Conservation (phyloP, 1,284 basidiomycete genomes). For the Ustilago nuda region DNA sequence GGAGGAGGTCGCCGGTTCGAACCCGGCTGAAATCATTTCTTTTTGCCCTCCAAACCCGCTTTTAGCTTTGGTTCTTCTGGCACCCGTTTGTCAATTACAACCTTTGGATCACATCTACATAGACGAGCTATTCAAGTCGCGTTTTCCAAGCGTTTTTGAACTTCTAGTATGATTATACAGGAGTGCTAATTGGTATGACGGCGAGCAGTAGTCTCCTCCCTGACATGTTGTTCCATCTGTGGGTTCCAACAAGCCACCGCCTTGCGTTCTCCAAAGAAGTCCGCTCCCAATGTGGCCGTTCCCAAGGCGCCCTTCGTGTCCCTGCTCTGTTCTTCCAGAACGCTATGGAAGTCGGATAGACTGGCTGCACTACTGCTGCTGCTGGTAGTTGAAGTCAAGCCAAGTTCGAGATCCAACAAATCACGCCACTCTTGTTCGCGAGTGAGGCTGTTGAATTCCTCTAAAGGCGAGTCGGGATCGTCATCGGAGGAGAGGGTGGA, state of each 20-base stretch:
- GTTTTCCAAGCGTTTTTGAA: neutral
- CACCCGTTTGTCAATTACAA: neutral
- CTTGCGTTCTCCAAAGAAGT: slow-evolving; percentile 45
- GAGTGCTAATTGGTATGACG: neutral
- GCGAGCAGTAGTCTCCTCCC: slow-evolving; percentile 22
- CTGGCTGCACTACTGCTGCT: neutral
- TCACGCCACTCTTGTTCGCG: slow-evolving; percentile 43
- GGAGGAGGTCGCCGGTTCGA: slow-evolving; percentile 60
- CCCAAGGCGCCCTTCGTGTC: neutral
- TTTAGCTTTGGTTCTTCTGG: neutral
- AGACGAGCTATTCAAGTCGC: neutral
- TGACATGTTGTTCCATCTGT: slow-evolving; percentile 28
- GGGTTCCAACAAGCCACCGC: slow-evolving; percentile 51
- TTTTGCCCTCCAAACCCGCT: neutral
- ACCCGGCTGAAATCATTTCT: slow-evolving; percentile 53
- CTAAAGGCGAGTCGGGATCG: neutral
- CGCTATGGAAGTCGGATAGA: neutral
- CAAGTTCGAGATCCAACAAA: slow-evolving; percentile 47
- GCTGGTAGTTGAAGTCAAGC: slow-evolving; percentile 13
- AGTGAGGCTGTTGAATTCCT: slow-evolving; percentile 7
- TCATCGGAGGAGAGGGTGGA: slow-evolving; percentile 5
- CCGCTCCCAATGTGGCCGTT: slow-evolving; percentile 25
- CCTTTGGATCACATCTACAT: neutral
- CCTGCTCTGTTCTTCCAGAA: slow-evolving; percentile 7
- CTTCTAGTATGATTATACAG: neutral